A percentile compares a stretch with the other conserved stretches of the same genome.
Evolutionary conservation across 495 filamentous ascomycete genomes (phyloP).

Genomic region (Aspergillus taichungensis): DNA sequence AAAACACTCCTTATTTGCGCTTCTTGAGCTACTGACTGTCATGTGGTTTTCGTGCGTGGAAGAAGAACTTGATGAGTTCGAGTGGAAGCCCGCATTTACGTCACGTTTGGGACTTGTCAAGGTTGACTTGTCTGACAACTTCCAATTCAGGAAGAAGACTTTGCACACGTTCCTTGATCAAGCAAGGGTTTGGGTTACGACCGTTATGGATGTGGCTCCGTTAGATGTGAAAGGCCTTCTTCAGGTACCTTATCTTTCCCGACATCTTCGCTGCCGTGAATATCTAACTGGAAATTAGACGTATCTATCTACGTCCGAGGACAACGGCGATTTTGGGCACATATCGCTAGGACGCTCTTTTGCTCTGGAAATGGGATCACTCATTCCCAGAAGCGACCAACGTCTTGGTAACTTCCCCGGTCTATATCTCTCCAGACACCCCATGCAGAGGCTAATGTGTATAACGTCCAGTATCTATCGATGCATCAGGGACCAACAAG

Average conservation of each 20-base stretch:
- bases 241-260: slow-evolving; percentile 36
- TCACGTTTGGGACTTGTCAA: slow-evolving; percentile 66
- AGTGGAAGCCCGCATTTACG: slow-evolving; percentile 68
- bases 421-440: neutral
- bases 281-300: slow-evolving; percentile 40
- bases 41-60: slow-evolving; percentile 95
- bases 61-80: slow-evolving; percentile 87
- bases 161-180: slow-evolving; percentile 66
- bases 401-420: slow-evolving; percentile 50
- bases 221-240: slow-evolving; percentile 91
- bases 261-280: neutral
- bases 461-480: slow-evolving; percentile 49
- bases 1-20: slow-evolving; percentile 77
- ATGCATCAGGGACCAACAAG: slow-evolving; percentile 56
- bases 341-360: slow-evolving; percentile 92
- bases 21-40: slow-evolving; percentile 81
- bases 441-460: neutral
- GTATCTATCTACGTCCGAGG: slow-evolving; percentile 87
- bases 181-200: slow-evolving; percentile 70
- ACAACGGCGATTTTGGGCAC: slow-evolving; percentile 78
- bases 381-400: slow-evolving; percentile 82
- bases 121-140: slow-evolving; percentile 88
- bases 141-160: slow-evolving; percentile 65
- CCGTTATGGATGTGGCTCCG: slow-evolving; percentile 75
- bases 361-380: slow-evolving; percentile 82